Evolutionary conservation across 1,284 basidiomycete genomes (phyloP).

Genomic region (Ganoderma lucidum): DNA sequence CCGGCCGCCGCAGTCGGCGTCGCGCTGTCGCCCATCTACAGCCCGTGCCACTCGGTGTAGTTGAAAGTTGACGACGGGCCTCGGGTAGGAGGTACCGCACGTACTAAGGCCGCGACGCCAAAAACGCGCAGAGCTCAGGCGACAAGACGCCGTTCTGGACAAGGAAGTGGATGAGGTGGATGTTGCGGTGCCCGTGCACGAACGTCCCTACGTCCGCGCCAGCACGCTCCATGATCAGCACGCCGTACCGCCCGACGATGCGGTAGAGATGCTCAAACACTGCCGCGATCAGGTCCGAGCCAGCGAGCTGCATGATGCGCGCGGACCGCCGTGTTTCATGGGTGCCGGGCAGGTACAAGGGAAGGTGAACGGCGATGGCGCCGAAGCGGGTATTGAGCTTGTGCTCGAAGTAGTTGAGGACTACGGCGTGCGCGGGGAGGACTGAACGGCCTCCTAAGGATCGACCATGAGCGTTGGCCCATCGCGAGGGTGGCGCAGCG

Average conservation of each 20-base stretch:
- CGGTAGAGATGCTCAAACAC: constrained; percentile 99
- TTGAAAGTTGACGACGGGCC: constrained; percentile 93
- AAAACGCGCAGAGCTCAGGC: constrained; percentile 92
- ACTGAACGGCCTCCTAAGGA: too few relatives aligned
- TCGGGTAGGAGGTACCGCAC: constrained; percentile 94
- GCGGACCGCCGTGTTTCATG: constrained; percentile 53
- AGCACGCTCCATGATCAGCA: constrained; percentile 64
- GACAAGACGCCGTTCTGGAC: constrained; percentile 99
- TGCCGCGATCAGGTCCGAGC: constrained; percentile 96
- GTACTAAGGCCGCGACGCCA: constrained; percentile 91
- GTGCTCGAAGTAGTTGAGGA: too few relatives aligned
- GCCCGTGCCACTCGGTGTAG: constrained; percentile 87
- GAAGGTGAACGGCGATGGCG: constrained; percentile 51
- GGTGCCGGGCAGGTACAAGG: neutral
- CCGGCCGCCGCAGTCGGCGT: constrained; percentile 33
- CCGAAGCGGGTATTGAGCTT: too few relatives aligned
- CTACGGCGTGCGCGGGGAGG: too few relatives aligned
- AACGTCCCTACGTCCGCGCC: constrained; percentile 92
- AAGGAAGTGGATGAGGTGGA: constrained; percentile 93
- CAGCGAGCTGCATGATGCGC: constrained; percentile 93
- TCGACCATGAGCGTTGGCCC: too few relatives aligned
- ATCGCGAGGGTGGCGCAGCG: too few relatives aligned
- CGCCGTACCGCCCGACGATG: constrained; percentile 91
- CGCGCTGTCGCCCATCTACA: constrained; percentile 73
- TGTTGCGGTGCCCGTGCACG: constrained; percentile 86